phyloP scores from a whole-genome alignment of 768 basidiomycete genomes.

The Serendipita vermifera region DNA sequence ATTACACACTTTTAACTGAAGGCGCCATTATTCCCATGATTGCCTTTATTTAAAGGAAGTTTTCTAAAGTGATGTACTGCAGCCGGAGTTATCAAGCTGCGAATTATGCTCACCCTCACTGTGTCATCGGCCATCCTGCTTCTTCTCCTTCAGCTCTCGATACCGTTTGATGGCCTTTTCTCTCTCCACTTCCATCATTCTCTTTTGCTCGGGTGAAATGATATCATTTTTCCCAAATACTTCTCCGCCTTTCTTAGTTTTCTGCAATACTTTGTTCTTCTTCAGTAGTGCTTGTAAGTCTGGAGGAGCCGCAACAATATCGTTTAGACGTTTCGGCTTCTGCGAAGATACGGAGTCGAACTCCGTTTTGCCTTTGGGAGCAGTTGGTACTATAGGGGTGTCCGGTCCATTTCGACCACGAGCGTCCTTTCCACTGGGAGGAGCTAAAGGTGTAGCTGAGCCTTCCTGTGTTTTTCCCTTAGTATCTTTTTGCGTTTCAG shows the following conservation, averaged over 20 bases:
- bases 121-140: conserved; percentile 22
- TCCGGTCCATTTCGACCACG: no score
- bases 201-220: conserved; percentile 60
- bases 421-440: no score
- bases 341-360: conserved; percentile 31
- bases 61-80: no score
- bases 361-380: conserved; percentile 9
- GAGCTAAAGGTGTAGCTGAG: conserved; percentile 4
- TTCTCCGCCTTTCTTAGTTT: conserved; percentile 12
- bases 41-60: no score
- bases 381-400: no score
- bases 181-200: conserved; percentile 64
- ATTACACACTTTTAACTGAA: no score
- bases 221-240: conserved; percentile 30
- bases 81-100: no score
- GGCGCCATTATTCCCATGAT: no score
- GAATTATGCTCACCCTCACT: no score
- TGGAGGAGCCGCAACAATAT: conserved; percentile 57
- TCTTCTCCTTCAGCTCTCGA: conserved; percentile 50
- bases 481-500: conserved; percentile 36
- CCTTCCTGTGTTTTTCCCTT: conserved; percentile 15
- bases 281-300: conserved; percentile 35
- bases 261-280: conserved; percentile 17
- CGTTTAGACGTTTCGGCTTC: conserved; percentile 53
- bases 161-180: conserved; percentile 55